Evolutionary conservation across 441 rosid genomes (phyloP).

Genomic region (Manihot esculenta): DNA sequence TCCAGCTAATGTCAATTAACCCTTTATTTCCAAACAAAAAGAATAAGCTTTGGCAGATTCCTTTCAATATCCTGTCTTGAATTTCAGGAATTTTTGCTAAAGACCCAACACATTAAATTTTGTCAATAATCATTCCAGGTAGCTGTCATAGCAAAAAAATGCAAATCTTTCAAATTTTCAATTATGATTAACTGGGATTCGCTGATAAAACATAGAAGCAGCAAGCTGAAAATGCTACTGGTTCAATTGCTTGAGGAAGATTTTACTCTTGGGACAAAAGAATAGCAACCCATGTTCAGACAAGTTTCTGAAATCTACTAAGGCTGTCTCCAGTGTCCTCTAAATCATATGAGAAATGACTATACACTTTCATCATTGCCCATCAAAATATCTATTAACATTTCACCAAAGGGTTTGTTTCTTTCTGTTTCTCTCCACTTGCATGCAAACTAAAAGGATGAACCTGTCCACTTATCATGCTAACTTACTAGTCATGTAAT

Average conservation of each 20-base stretch:
- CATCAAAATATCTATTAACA: constrained; percentile 3
- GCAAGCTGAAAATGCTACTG: background rate
- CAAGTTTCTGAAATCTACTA: background rate
- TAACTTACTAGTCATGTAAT: background rate
- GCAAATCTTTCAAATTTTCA: background rate
- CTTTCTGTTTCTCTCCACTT: background rate
- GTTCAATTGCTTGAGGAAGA: background rate
- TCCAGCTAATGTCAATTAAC: background rate
- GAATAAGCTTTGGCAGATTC: background rate
- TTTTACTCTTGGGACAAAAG: background rate
- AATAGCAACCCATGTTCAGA: background rate
- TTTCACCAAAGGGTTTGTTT: background rate
- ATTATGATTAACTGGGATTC: background rate
- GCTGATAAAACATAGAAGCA: background rate
- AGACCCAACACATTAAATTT: background rate
- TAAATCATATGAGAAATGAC: background rate
- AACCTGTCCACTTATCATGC: background rate
- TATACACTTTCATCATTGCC: constrained; percentile 1
- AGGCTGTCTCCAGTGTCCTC: constrained; percentile 4
- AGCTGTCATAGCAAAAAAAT: constrained; percentile 8
- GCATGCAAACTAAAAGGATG: background rate
- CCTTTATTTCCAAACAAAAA: background rate
- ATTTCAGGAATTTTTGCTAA: constrained; percentile 2
- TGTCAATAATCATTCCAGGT: constrained; percentile 4
- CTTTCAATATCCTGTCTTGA: background rate